Base-by-base conservation (phyloP, 768 basidiomycete genomes). In the Epithele typhae region DNA sequence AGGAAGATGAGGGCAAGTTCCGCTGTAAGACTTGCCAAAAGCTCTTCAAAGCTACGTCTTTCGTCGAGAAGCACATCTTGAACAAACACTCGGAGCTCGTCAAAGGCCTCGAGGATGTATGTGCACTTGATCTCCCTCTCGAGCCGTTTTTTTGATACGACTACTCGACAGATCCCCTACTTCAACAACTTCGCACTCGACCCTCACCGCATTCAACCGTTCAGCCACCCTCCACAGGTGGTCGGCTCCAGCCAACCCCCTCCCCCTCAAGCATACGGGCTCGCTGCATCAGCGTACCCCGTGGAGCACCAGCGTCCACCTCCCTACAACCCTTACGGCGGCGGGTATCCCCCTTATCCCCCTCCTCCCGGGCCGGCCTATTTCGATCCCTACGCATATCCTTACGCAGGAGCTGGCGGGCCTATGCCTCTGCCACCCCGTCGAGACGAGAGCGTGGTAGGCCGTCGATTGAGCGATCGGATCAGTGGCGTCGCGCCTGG, bases 161-260 rank as follows among this genome's bases (percentile, higher is more conserved):
- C n/a, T n/a, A n/a, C n/a, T n/a, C n/a, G n/a, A n/a, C 5, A 94
- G 92, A 63, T 94, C 49, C 78, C 87, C 30, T 91, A 87, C 66
- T 93, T 92, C 74, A 97, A 98, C 67, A 92, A 87, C 65, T 99
- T 95, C 64, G 92, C 89, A 24, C 81, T 98, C 48, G 96, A 98
- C 70, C 95, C 96, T 45, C 89, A 93, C 58, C 87, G 84, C 54
- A 86, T 96, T 51, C 86, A 87, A 58, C 87, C 89, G 6, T 86
- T 90, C 66, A 76, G 79, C 19, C 88, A 91, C 61, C 82, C 87
- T 49, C 91, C 89, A 46, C 73, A 78, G 36, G 61, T 72, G 19
- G 68, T 76, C 38, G 84, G 84, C n/a, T 83, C 79, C 45, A 76
- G 70, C 51, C 85, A 87, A 62, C 77, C 73, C 5, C 80, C 87